These are phyloP conservation scores for Lentinula sp. DNA, from an alignment of 768 basidiomycete species.

Conservation along the genomic window DNA sequence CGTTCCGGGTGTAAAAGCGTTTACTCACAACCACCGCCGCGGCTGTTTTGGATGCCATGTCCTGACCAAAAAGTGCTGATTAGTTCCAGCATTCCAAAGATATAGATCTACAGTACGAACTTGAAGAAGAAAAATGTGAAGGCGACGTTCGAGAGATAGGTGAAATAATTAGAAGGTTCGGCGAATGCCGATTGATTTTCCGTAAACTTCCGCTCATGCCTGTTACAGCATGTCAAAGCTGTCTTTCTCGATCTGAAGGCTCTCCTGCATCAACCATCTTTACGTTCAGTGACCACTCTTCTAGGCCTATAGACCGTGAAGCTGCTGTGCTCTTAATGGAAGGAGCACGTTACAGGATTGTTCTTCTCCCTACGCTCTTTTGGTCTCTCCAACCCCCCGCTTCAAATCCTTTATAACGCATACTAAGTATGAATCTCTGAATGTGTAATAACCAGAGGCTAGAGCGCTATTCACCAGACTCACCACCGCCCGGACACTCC, in stretches of 20 bases:
- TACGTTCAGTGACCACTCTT: no score
- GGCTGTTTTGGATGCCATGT: constrained; percentile 50
- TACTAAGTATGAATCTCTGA: no score
- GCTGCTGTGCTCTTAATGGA: no score
- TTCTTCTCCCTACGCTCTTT: no score
- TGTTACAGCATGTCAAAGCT: background rate
- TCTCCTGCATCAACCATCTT: no score
- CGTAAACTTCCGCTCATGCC: background rate
- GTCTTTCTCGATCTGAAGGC: background rate
- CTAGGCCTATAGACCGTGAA: no score
- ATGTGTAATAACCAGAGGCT: no score
- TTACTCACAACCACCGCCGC: constrained; percentile 39
- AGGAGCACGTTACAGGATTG: no score
- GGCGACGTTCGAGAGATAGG: background rate
- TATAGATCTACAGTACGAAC: background rate
- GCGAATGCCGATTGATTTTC: background rate
- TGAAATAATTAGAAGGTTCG: background rate
- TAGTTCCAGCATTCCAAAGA: background rate
- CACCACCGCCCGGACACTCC: no score
- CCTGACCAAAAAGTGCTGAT: background rate
- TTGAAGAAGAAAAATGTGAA: background rate
- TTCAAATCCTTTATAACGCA: no score
- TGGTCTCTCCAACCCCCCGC: no score
- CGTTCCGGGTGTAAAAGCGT: background rate
- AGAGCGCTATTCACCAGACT: no score